Conservation (phyloP, 2,329 filamentous ascomycete species). For the Lasiodiplodia hormozganensis region DNA sequence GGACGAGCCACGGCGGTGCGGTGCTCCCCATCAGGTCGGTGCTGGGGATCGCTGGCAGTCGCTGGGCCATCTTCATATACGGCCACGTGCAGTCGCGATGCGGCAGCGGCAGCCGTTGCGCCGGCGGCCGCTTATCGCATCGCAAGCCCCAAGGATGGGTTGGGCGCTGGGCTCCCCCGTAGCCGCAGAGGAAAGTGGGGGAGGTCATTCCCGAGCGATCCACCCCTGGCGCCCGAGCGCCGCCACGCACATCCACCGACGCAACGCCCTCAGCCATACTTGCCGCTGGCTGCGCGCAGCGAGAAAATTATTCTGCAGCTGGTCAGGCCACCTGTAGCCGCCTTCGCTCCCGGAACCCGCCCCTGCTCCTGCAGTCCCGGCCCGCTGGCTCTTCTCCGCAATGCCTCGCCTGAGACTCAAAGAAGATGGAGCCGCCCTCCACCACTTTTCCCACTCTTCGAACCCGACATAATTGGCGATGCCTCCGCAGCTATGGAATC, state of each 20-base stretch:
- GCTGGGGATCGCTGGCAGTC: neutral
- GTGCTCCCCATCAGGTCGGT: constrained; percentile 9
- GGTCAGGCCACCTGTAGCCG: constrained; percentile 25
- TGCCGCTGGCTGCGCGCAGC: constrained; percentile 13
- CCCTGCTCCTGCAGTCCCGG: constrained; percentile 2
- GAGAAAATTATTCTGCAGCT: constrained; percentile 11
- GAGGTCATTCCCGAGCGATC: constrained; percentile 23
- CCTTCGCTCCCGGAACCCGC: neutral
- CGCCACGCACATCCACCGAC: constrained; percentile 21
- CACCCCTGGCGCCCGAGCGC: constrained; percentile 21
- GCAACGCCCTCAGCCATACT: constrained; percentile 13
- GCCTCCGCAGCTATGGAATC: constrained; percentile 30
- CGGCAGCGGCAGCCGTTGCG: constrained; percentile 15
- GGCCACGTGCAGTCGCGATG: constrained; percentile 14
- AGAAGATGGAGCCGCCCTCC: constrained; percentile 13
- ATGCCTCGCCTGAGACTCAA: neutral
- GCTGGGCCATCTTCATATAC: neutral
- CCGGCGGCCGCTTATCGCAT: neutral
- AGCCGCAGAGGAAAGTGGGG: constrained; percentile 15
- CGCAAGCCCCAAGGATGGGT: neutral
- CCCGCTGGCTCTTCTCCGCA: neutral
- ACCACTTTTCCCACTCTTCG: constrained; percentile 30
- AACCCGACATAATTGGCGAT: constrained; percentile 23
- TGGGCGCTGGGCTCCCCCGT: neutral
- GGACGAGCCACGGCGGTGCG: constrained; percentile 12